phyloP scores from a whole-genome alignment of 1,139 yeast species.

The Candida sp. region DNA sequence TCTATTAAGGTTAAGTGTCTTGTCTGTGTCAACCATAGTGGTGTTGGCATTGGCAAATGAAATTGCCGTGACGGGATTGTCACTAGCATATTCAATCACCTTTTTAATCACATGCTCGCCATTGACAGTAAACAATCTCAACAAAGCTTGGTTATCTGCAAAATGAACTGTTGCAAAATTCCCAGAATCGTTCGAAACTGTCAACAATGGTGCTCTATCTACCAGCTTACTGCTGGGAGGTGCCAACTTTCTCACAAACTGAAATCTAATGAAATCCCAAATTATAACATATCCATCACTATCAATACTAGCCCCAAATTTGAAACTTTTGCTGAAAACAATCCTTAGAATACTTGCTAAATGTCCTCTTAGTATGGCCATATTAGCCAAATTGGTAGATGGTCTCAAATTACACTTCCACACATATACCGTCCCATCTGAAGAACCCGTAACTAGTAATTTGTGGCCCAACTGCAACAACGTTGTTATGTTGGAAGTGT shows the following conservation, averaged over 20 bases:
- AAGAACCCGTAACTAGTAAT: conserved; percentile 54
- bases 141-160: conserved; percentile 15
- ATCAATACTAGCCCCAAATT: conserved; percentile 57
- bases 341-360: conserved; percentile 42
- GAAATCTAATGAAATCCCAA: conserved; percentile 64
- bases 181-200: conserved; percentile 62
- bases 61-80: conserved; percentile 21
- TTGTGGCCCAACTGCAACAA: conserved; percentile 41
- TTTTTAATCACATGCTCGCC: conserved; percentile 45
- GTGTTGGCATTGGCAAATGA: conserved; percentile 38
- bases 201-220: conserved; percentile 25
- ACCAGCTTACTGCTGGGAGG: conserved; percentile 16
- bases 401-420: conserved; percentile 50
- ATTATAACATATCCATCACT: conserved; percentile 49
- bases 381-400: conserved; percentile 38
- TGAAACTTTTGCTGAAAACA: conserved; percentile 51
- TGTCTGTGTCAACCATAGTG: conserved; percentile 29
- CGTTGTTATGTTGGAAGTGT: conserved; percentile 35
- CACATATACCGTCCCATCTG: conserved; percentile 57
- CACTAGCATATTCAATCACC: conserved; percentile 18
- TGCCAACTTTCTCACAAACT: conserved; percentile 48
- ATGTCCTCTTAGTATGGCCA: conserved; percentile 60
- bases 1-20: conserved; percentile 22
- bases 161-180: conserved; percentile 43
- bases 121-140: conserved; percentile 55